A percentile compares a stretch with the other conserved stretches of the same genome.
Evolutionary conservation across 192 early-diverging fungal genomes (phyloP).

Genomic region (Hyaloraphidium curvatum): DNA sequence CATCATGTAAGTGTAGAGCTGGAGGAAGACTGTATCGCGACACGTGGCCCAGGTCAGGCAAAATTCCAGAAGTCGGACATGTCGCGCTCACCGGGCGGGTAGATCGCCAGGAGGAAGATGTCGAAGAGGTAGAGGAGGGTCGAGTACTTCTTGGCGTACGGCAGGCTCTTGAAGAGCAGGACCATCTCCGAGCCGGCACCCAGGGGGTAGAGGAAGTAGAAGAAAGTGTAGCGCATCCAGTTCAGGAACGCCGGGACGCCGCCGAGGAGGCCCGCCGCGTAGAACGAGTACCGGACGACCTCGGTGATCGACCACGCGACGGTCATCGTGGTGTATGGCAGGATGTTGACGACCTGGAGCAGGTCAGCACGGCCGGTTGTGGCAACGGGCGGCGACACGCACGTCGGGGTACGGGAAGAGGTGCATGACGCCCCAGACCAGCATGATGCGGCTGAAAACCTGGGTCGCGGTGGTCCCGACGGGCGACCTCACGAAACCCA

Average conservation of each 20-base stretch:
- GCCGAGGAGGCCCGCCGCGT: constrained; percentile 49
- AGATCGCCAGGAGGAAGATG: constrained; percentile 34
- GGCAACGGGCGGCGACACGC: too few species aligned
- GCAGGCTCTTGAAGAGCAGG: constrained; percentile 51
- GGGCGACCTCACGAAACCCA: constrained; percentile 66
- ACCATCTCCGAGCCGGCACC: constrained; percentile 71
- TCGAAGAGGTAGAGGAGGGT: constrained; percentile 36
- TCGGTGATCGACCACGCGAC: constrained; percentile 87
- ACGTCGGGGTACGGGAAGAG: constrained; percentile 38
- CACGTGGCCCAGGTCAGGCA: background rate
- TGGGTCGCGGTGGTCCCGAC: constrained; percentile 64
- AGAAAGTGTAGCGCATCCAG: constrained; percentile 76
- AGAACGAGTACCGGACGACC: constrained; percentile 79
- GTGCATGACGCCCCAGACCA: constrained; percentile 65
- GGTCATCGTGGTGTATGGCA: constrained; percentile 60
- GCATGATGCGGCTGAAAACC: constrained; percentile 63
- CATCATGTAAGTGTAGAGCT: constrained; percentile 86
- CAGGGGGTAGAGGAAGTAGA: constrained; percentile 78
- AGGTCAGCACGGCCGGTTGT: too few species aligned
- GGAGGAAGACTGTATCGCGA: constrained; percentile 40
- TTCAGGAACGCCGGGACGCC: constrained; percentile 29
- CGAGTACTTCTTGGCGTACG: constrained; percentile 29
- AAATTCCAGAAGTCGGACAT: background rate
- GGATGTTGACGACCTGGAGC: constrained; percentile 37
- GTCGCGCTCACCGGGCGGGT: constrained; percentile 42